Percentiles rank a stretch among this genome's conserved stretches.
These are phyloP conservation scores for Trichaptum fuscoviolaceum DNA, from an alignment of 768 basidiomycete species.

Conservation along the genomic window DNA sequence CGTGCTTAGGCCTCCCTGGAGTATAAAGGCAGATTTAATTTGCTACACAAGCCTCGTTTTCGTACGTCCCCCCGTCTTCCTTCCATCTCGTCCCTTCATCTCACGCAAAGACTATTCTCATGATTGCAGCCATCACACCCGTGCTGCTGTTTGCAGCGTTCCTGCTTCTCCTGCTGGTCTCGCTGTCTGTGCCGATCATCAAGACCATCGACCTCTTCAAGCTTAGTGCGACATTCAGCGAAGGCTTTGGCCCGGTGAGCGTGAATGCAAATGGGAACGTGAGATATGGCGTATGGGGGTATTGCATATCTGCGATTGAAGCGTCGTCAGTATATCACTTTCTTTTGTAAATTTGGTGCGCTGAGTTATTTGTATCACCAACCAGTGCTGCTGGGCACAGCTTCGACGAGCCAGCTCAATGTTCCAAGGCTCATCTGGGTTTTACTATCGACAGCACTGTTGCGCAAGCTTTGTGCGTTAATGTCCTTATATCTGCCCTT, in stretches of 20 bases:
- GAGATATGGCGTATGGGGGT: conserved; percentile 60
- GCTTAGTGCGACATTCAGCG: conserved; percentile 32
- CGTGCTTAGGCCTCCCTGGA: neutral
- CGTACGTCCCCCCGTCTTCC: neutral
- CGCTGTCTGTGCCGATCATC: conserved; percentile 56
- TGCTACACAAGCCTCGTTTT: neutral
- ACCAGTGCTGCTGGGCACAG: neutral
- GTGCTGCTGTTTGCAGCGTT: conserved; percentile 47
- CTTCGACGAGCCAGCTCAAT: conserved; percentile 31
- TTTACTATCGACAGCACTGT: conserved; percentile 51
- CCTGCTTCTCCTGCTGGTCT: conserved; percentile 55
- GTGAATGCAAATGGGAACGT: conserved; percentile 33
- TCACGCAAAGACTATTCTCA: neutral
- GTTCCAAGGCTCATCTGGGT: conserved; percentile 45
- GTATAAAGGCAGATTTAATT: neutral
- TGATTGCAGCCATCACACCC: conserved; percentile 29
- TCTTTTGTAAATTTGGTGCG: neutral
- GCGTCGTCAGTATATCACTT: conserved; percentile 31
- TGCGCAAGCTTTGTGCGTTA: conserved; percentile 38
- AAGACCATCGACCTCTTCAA: conserved; percentile 51
- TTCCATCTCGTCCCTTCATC: neutral
- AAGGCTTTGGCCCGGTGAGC: conserved; percentile 23
- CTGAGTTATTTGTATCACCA: neutral
- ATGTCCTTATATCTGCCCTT: conserved; percentile 12
- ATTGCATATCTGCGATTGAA: conserved; percentile 45